Conservation (phyloP, 1,284 basidiomycete genomes). For the Apiotrichum siamense region DNA sequence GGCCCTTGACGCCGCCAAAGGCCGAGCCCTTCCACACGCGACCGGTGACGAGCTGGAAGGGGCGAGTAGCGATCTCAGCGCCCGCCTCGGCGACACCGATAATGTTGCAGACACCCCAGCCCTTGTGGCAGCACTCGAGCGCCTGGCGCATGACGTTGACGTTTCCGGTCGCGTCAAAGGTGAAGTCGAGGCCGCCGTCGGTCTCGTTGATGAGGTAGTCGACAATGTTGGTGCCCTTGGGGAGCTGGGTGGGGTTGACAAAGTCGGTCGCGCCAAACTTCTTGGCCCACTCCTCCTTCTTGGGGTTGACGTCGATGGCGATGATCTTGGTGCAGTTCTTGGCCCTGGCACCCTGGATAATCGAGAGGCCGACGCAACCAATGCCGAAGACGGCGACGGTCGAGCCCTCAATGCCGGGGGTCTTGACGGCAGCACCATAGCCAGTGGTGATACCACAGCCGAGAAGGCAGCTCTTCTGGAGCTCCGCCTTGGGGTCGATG, state of each 20-base stretch:
- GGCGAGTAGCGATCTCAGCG: slow-evolving; percentile 92
- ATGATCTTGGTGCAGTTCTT: slow-evolving; percentile 83
- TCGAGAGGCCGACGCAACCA: slow-evolving; percentile 92
- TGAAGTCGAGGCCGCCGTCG: slow-evolving; percentile 95
- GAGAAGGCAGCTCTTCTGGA: slow-evolving; percentile 89
- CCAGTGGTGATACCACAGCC: slow-evolving; percentile 98
- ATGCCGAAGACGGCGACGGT: slow-evolving; percentile 92
- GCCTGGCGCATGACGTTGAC: slow-evolving; percentile 93
- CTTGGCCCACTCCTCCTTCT: slow-evolving; percentile 79
- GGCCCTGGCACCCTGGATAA: slow-evolving; percentile 71
- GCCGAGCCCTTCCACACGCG: slow-evolving; percentile 92
- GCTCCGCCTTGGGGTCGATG: slow-evolving; percentile 74
- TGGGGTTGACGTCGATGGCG: slow-evolving; percentile 83
- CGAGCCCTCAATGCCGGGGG: slow-evolving; percentile 57
- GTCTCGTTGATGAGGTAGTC: slow-evolving; percentile 87
- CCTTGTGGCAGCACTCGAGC: slow-evolving; percentile 96
- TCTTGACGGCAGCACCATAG: slow-evolving; percentile 52
- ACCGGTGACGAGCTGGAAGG: slow-evolving; percentile 76
- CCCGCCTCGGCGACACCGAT: slow-evolving; percentile 96
- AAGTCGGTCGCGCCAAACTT: slow-evolving; percentile 98
- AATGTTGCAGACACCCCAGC: slow-evolving; percentile 94
- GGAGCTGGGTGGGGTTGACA: slow-evolving; percentile 75
- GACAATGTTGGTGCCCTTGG: slow-evolving; percentile 71
- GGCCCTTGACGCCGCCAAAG: slow-evolving; percentile 97
- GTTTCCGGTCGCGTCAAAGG: slow-evolving; percentile 95